A percentile compares a stretch with the other conserved stretches of the same genome.
Evolutionary conservation across 2,329 filamentous ascomycete species (phyloP).

Genomic region (Herpotrichia juniperi): DNA sequence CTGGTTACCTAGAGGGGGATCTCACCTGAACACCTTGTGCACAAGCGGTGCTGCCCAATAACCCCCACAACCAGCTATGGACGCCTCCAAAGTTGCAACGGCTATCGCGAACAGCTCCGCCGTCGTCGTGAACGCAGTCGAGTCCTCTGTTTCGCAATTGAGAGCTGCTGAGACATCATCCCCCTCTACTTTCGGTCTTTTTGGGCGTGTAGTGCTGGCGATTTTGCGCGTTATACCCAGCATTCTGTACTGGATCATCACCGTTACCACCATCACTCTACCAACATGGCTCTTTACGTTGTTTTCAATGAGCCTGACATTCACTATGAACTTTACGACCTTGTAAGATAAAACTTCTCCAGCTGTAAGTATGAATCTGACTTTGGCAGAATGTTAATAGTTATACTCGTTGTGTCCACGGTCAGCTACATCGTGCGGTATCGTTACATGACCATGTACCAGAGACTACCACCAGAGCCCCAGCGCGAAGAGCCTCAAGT

Average conservation of each 20-base stretch:
- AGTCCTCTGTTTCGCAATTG: conserved; percentile 25
- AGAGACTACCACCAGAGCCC: conserved; percentile 88
- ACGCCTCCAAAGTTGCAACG: conserved; percentile 22
- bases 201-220: conserved; percentile 57
- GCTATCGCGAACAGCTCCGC: conserved; percentile 22
- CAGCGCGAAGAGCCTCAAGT: conserved; percentile 95
- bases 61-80: conserved; percentile 25
- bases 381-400: conserved; percentile 61
- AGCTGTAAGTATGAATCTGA: conserved; percentile 29
- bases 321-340: conserved; percentile 98
- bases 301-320: conserved; percentile 90
- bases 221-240: conserved; percentile 62
- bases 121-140: conserved; percentile 20
- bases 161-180: conserved; percentile 27
- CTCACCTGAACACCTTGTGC: conserved; percentile 12
- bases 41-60: neutral
- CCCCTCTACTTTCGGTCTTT: conserved; percentile 48
- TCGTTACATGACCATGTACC: conserved; percentile 96
- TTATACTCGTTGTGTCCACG: conserved; percentile 78
- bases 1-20: conserved; percentile 6
- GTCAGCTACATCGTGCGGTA: conserved; percentile 94
- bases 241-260: conserved; percentile 77
- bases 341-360: conserved; percentile 63
- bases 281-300: conserved; percentile 88
- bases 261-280: conserved; percentile 84